phyloP scores from a whole-genome alignment of 2,329 filamentous ascomycete genomes.

The Claviceps paspali region DNA sequence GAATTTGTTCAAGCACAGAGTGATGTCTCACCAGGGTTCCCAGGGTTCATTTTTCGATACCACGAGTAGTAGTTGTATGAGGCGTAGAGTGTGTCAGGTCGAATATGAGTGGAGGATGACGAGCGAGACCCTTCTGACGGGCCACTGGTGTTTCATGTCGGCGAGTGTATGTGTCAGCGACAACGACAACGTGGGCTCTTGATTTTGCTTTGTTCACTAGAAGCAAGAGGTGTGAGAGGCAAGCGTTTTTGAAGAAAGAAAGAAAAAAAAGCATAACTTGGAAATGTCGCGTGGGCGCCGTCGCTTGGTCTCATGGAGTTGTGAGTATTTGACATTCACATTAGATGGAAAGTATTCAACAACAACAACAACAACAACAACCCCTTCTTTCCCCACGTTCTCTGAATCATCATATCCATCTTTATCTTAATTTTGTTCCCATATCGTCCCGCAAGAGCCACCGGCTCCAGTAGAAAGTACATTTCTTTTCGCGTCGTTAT shows the following conservation, averaged over 20 bases:
- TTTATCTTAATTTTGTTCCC: too few species aligned
- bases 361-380: too few species aligned
- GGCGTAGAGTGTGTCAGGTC: slow-evolving; percentile 22
- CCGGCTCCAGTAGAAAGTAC: too few species aligned
- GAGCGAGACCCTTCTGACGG: not conserved
- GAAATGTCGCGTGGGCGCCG: not conserved
- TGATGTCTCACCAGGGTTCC: not conserved
- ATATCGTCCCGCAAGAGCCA: too few species aligned
- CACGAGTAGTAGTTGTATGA: slow-evolving; percentile 15
- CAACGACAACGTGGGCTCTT: not conserved
- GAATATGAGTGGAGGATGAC: slow-evolving; percentile 4
- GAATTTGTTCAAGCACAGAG: not conserved
- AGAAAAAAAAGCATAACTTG: too few species aligned
- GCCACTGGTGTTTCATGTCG: not conserved
- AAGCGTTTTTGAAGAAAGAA: not conserved
- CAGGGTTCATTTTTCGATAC: slow-evolving; percentile 21
- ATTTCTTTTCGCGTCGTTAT: too few species aligned
- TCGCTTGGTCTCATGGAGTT: not conserved
- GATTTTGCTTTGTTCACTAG: not conserved
- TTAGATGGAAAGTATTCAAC: too few species aligned
- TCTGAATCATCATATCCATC: too few species aligned
- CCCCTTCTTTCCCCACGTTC: too few species aligned
- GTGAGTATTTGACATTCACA: too few species aligned
- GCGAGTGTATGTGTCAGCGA: too few species aligned
- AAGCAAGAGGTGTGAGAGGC: not conserved